Evolutionary conservation across 2,329 filamentous ascomycete species (phyloP), one percentile per base, ranked within the genome.

Genomic region (Aspergillus ochraceus): DNA sequence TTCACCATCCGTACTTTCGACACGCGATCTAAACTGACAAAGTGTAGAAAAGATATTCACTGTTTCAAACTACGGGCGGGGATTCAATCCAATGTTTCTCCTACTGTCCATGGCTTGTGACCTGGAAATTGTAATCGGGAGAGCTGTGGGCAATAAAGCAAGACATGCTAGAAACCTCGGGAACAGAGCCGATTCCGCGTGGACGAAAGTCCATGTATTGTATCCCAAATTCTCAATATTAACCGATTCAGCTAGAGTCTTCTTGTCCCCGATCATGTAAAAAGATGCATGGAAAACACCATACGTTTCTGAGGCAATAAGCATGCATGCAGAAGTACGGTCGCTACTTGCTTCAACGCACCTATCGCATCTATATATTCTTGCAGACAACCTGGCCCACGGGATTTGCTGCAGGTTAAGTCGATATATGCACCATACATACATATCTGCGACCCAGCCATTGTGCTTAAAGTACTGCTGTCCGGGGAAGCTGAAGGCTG

Each of bases 61-160:
- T 39, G 55, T 52, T 57, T 57, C 32, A 42, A 52, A 52, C 10
- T 24, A 51, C 36, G 6, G 17, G 17, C 39, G 26, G 39, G 30
- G 54, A 45, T 52, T 57, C 39, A 17, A n/a, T 51, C 26, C 20
- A 49, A 19, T 57, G 32, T 52, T 47, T 29, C 26, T 49, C n/a
- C 26, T 57, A 30, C 46, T 36, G 20, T 20, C 14, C 11, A 32
- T 11, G 5, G 29, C 20, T 26, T 54, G 46, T 59, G 52, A 59
- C 57, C 52, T 59, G 57, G 55, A 55, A 32, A 59, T 50, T 58
- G 32, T 49, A 49, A 26, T 30, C 46, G n/a, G 9, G 45, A 50
- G 47, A 19, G 36, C 19, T 22, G 8, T 26, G 12, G 24, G 26
- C 29, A 17, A 49, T n/a, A 20, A 26, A 36, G 51, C 22, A 20